These are phyloP conservation scores for Sphaerobolus stellatus DNA, from an alignment of 1,284 basidiomycete species.

Conservation along the genomic window DNA sequence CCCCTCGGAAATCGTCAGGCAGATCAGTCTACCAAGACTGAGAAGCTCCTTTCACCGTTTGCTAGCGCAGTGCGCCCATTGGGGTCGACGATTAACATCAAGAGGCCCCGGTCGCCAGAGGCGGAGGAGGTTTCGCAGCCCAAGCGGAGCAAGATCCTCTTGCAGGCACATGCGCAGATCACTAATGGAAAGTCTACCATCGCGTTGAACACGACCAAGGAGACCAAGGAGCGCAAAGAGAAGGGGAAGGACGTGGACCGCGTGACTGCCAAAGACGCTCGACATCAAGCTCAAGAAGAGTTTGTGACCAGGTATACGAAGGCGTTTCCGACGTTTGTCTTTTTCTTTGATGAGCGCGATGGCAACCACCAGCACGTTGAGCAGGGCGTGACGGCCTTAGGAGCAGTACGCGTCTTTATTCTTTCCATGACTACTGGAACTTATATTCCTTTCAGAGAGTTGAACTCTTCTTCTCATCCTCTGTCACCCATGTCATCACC, in stretches of 20 bases:
- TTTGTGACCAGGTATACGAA: constrained; percentile 83
- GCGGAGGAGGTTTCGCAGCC: neutral
- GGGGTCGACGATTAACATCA: constrained; percentile 7
- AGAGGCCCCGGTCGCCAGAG: constrained; percentile 21
- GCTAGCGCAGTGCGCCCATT: neutral
- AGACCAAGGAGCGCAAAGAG: constrained; percentile 7
- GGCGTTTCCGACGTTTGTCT: constrained; percentile 81
- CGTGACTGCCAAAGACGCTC: constrained; percentile 31
- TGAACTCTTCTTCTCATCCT: constrained; percentile 84
- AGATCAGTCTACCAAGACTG: neutral
- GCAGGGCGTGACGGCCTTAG: constrained; percentile 61
- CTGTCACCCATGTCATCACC: constrained; percentile 86
- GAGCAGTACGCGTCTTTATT: constrained; percentile 62
- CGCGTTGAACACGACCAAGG: neutral
- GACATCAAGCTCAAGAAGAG: constrained; percentile 60
- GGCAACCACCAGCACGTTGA: constrained; percentile 49
- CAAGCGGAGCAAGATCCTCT: constrained; percentile 3
- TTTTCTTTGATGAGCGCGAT: constrained; percentile 75
- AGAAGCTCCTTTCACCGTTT: neutral
- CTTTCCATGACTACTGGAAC: constrained; percentile 8
- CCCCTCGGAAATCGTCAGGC: constrained; percentile 14
- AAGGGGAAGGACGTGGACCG: too few relatives aligned
- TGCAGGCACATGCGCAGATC: neutral
- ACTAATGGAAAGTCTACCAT: neutral
- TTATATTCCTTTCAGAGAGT: constrained; percentile 56